Base-by-base conservation (phyloP, 805 yeast species). In the Wickerhamomyces pijperi region DNA sequence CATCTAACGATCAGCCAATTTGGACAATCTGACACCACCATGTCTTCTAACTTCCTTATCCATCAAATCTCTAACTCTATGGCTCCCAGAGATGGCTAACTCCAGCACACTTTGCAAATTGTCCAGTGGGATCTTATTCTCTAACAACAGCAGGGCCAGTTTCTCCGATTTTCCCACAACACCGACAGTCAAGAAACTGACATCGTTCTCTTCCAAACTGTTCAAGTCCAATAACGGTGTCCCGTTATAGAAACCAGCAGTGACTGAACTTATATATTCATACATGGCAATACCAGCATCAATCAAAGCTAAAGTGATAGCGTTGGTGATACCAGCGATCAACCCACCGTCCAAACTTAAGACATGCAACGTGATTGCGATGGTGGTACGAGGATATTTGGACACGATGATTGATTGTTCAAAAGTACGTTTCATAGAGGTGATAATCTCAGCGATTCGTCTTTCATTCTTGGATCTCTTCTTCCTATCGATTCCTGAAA, bases 241-340 rank as follows among this genome's bases (percentile, higher is more conserved):
- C n/a, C 64, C 61, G 49, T 85, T 95, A 50, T 76, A 78, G 17
- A 84, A 60, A 0, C 97, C 97, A 5, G 87, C 82, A 21, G 81
- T 71, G 14, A 85, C 72, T 1, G 94, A 77, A 40, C 86, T 74
- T 14, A 90, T 81, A 55, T 85, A 88, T 56, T 92, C 97, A 54
- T 81, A 82, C 81, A 92, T 79, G 5, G 96, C 82, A 35, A 92
- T 79, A 37, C 97, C 97, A 2, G 97, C 97, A 60, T 92, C 97
- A 28, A 92, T 76, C 34, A 92, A 66, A 0, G 95, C 97, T 49
- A 92, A 63, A 1, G 96, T 85, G 34, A 84, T 74, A 9, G 97
- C 84, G 55, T 92, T 92, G 34, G 85, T 69, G 47, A 92, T 75
- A 1, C 82, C 69, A 0, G 95, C 74, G 46, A 90, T 58, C 19